These are phyloP conservation scores for Rehmannia glutinosa DNA, from an alignment of 257 asterid species.

Conservation along the genomic window DNA sequence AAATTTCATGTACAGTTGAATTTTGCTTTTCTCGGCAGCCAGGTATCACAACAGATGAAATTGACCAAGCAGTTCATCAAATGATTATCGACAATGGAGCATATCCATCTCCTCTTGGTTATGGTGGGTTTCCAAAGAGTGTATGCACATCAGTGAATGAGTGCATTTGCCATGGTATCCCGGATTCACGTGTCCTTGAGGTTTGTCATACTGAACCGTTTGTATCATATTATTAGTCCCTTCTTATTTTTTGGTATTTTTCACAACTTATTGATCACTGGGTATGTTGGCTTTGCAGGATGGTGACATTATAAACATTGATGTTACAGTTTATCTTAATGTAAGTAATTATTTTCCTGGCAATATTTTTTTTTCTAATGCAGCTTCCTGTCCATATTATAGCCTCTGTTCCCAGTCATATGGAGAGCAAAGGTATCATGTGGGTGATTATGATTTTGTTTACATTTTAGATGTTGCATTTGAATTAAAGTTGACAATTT, in stretches of 20 bases:
- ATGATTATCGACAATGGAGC: constrained; percentile 93
- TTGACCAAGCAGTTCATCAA: constrained; percentile 91
- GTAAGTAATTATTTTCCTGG: constrained; percentile 47
- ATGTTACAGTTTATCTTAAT: constrained; percentile 92
- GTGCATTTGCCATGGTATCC: constrained; percentile 99
- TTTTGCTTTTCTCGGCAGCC: constrained; percentile 73
- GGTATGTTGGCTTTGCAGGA: constrained; percentile 58
- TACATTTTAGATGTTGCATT: background rate
- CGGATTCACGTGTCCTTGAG: constrained; percentile 94
- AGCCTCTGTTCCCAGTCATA: background rate
- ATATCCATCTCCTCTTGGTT: constrained; percentile 98
- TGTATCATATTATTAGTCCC: background rate
- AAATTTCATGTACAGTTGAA: constrained; percentile 14
- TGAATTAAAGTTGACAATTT: background rate
- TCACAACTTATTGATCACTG: constrained; percentile 1
- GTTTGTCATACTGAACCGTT: constrained; percentile 35
- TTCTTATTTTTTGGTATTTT: background rate
- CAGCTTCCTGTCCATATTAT: background rate
- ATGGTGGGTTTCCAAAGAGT: constrained; percentile 97
- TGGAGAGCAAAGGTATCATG: background rate
- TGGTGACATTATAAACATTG: constrained; percentile 95
- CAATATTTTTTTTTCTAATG: background rate
- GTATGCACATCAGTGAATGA: constrained; percentile 98
- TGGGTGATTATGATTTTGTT: background rate
- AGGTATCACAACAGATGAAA: constrained; percentile 94